Evolutionary conservation across 768 basidiomycete species (phyloP), one percentile per base, ranked within the genome.

Genomic region (Kwoniella dendrophila): DNA sequence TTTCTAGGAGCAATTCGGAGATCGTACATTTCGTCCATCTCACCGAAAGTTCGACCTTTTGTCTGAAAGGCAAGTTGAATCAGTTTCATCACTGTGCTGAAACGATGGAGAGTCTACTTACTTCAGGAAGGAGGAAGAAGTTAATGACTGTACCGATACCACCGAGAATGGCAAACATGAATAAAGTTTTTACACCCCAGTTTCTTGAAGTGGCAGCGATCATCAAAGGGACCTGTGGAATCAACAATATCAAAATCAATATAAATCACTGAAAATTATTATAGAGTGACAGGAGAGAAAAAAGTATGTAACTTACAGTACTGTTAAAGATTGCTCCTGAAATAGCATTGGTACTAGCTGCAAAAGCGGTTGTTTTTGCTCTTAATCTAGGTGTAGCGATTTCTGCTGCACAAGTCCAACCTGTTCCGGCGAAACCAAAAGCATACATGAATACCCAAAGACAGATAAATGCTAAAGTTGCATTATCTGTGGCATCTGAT

Each of bases 11-110:
- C 53, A 16, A 75, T 48, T 7, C 56, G 60, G 29, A 62, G 62
- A 22, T 66, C 71, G 61, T 71, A 78, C 32, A 78, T 40, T 43
- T 70, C 70, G 55, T 75, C 74, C 24, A 75, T 41, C 47, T 75
- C 71, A 20, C 50, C 50, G 54, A 63, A 72, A 0, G 69, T 66
- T 27, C 71, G 45, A 6, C 59, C 63, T 43, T 64, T 66, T 26
- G 53, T 59, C 58, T 66, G 41, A 11, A 11, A 47, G 58, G 18
- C 7, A 29, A 18, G 33, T 12, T 18, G 6, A 59, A 38, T n/a
- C 36, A 45, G 40, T 8, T 36, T 36, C 32, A 11, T 26, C 10
- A 22, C 24, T n/a, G n/a, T n/a, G n/a, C n/a, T n/a, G n/a, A n/a
- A n/a, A n/a, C n/a, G n/a, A n/a, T n/a, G n/a, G n/a, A n/a, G n/a